A percentile compares a stretch with the other conserved stretches of the same genome.
phyloP scores from a whole-genome alignment of 106 monocot genomes.

The Dendrobium chrysotoxum region DNA sequence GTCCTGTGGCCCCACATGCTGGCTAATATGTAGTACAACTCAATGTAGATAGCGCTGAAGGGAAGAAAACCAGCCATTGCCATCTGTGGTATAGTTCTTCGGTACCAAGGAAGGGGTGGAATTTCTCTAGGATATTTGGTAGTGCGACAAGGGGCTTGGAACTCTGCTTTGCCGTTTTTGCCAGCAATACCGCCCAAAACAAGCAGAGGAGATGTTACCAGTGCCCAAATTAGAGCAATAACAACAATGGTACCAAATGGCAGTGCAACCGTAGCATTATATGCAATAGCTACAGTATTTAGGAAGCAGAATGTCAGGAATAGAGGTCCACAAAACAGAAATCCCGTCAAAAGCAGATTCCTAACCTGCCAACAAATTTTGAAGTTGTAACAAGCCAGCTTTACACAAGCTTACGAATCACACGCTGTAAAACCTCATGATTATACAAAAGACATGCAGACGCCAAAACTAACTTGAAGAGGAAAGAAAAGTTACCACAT shows the following conservation, averaged over 20 bases:
- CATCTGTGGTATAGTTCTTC: slow-evolving; percentile 23
- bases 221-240: slow-evolving; percentile 46
- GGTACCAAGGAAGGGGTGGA: slow-evolving; percentile 18
- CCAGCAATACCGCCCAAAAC: slow-evolving; percentile 23
- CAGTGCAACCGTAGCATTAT: slow-evolving; percentile 23
- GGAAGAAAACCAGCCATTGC: slow-evolving; percentile 15
- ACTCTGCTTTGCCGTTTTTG: slow-evolving; percentile 22
- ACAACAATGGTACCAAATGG: slow-evolving; percentile 24
- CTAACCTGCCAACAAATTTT: slow-evolving; percentile 10
- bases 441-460: too few species aligned
- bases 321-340: slow-evolving; percentile 54
- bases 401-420: too few species aligned
- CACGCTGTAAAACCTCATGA: too few species aligned
- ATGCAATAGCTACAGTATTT: slow-evolving; percentile 54
- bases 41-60: slow-evolving; percentile 15
- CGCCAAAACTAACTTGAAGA: too few species aligned
- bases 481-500: background rate
- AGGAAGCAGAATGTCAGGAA: slow-evolving; percentile 66
- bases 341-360: slow-evolving; percentile 24
- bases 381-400: background rate
- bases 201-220: slow-evolving; percentile 29
- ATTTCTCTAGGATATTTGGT: slow-evolving; percentile 25
- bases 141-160: slow-evolving; percentile 22
- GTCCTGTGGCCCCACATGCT: slow-evolving; percentile 23
- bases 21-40: slow-evolving; percentile 26